A percentile compares a stretch with the other conserved stretches of the same genome.
Conservation (phyloP, 2,329 filamentous ascomycete genomes). For the Elsinoe batatas region DNA sequence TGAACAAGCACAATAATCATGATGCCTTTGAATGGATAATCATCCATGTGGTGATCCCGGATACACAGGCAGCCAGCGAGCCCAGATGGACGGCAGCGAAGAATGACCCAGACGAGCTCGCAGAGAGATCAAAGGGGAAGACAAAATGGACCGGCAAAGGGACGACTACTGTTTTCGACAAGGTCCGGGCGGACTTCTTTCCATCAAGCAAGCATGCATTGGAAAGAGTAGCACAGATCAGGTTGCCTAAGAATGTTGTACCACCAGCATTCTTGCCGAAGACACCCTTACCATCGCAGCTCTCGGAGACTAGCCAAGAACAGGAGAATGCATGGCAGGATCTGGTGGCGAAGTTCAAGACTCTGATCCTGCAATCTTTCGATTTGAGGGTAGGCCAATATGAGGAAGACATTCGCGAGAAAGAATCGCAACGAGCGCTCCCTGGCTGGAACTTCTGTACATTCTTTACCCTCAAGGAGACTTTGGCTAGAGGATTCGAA, state of each 20-base stretch:
- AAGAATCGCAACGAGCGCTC: conserved; percentile 72
- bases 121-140: conserved; percentile 55
- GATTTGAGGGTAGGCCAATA: conserved; percentile 86
- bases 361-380: conserved; percentile 77
- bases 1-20: conserved; percentile 74
- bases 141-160: conserved; percentile 70
- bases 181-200: conserved; percentile 84
- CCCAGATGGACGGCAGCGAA: conserved; percentile 50
- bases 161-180: conserved; percentile 77
- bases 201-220: conserved; percentile 59
- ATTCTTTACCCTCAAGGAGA: conserved; percentile 96
- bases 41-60: conserved; percentile 81
- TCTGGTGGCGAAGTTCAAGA: conserved; percentile 76
- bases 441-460: conserved; percentile 99
- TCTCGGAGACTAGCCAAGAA: conserved; percentile 65
- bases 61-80: conserved; percentile 70
- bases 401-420: conserved; percentile 93
- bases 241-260: conserved; percentile 48
- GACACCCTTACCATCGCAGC: conserved; percentile 36
- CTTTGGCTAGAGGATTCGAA: conserved; percentile 85
- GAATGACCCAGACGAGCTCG: conserved; percentile 42
- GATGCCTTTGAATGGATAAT: conserved; percentile 96
- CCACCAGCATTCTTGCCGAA: conserved; percentile 38
- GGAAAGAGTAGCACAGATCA: conserved; percentile 77
- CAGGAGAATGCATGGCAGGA: conserved; percentile 75